Evolutionary conservation across 2,329 filamentous ascomycete genomes (phyloP).

Genomic region (Calonectria ilicicola): DNA sequence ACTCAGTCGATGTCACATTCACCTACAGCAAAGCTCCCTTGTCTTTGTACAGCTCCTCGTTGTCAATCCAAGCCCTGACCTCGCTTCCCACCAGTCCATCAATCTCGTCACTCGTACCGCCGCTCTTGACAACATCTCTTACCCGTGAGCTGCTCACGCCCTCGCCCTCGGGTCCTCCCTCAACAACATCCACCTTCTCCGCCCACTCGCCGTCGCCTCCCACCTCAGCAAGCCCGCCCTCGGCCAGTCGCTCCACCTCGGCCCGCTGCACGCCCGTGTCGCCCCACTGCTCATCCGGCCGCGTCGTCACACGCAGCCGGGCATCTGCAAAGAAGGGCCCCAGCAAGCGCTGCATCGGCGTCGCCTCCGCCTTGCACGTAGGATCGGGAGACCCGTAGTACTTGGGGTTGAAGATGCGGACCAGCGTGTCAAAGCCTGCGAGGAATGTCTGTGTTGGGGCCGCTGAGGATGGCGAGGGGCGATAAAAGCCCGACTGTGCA

Average conservation of each 20-base stretch:
- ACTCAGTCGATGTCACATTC: too few relatives aligned
- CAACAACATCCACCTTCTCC: constrained; percentile 68
- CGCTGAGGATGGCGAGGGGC: neutral
- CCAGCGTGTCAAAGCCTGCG: constrained; percentile 81
- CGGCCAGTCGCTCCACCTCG: constrained; percentile 64
- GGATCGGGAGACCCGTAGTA: constrained; percentile 67
- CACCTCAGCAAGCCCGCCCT: constrained; percentile 59
- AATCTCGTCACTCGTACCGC: constrained; percentile 60
- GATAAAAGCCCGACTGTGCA: constrained; percentile 57
- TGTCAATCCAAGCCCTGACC: constrained; percentile 69
- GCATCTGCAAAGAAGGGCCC: constrained; percentile 73
- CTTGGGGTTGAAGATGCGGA: constrained; percentile 77
- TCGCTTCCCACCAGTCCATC: constrained; percentile 65
- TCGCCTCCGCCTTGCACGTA: neutral
- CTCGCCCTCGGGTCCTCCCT: constrained; percentile 57
- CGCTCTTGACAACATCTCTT: constrained; percentile 64
- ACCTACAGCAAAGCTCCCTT: constrained; percentile 26
- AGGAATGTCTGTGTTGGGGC: constrained; percentile 72
- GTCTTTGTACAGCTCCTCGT: constrained; percentile 66
- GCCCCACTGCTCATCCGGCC: constrained; percentile 73
- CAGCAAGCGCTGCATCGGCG: constrained; percentile 64
- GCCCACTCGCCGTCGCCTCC: constrained; percentile 72
- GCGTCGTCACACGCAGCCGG: constrained; percentile 71
- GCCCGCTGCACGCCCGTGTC: constrained; percentile 53
- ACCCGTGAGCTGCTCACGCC: constrained; percentile 73